A percentile compares a stretch with the other conserved stretches of the same genome.
phyloP scores from a whole-genome alignment of 225 moss, liverwort and hornwort genomes.

The Lunularia cruciata region DNA sequence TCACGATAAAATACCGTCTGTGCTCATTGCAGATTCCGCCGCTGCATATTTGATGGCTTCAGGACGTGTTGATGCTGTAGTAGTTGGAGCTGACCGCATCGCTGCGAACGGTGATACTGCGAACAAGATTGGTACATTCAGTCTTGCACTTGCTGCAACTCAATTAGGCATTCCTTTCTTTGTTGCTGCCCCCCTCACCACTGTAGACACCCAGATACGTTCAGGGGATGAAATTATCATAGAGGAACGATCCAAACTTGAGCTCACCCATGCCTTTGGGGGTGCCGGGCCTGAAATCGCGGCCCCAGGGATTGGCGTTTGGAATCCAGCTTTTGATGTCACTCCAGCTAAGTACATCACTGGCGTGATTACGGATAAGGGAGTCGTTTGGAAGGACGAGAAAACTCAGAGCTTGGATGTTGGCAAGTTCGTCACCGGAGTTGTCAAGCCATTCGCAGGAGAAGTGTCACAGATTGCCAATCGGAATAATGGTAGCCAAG shows the following conservation, averaged over 20 bases:
- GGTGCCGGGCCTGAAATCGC: conserved; percentile 71
- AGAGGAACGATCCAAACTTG: conserved; percentile 69
- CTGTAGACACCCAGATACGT: conserved; percentile 56
- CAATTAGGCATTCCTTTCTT: conserved; percentile 77
- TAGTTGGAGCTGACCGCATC: conserved; percentile 91
- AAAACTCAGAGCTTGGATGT: conserved; percentile 61
- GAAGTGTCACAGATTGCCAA: too few relatives aligned
- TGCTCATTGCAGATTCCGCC: conserved; percentile 89
- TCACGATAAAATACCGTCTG: conserved; percentile 73
- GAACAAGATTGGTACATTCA: conserved; percentile 91
- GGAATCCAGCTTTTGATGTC: conserved; percentile 96
- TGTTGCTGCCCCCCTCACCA: conserved; percentile 82
- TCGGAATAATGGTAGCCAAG: too few relatives aligned
- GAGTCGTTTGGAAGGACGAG: conserved; percentile 61
- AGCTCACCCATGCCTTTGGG: conserved; percentile 83
- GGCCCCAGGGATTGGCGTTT: conserved; percentile 73
- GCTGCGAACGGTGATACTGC: conserved; percentile 89
- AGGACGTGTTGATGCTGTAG: conserved; percentile 76
- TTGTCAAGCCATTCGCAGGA: background rate
- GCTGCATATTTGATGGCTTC: conserved; percentile 67
- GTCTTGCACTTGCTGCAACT: conserved; percentile 67
- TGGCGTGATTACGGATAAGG: conserved; percentile 79
- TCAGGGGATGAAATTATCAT: conserved; percentile 83
- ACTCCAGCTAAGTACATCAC: conserved; percentile 71
- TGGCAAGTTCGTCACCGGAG: conserved; percentile 47